A percentile compares a stretch with the other conserved stretches of the same genome.
These are phyloP conservation scores for Sphenostylis stenocarpa DNA, from an alignment of 306 rosid species.

Conservation along the genomic window DNA sequence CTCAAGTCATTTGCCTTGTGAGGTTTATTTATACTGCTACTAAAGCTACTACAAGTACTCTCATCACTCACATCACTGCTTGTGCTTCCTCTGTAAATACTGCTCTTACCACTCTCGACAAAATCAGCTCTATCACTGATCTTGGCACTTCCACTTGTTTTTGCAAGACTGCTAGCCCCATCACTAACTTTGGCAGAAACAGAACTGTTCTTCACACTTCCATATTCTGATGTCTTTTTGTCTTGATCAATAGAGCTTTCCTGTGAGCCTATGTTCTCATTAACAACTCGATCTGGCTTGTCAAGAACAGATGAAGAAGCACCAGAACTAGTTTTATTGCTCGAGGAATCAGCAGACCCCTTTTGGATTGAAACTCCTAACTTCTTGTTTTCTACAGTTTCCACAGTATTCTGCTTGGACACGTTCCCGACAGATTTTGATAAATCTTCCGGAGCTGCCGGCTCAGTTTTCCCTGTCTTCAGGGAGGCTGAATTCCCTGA, in stretches of 20 bases:
- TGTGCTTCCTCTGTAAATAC: conserved; percentile 94
- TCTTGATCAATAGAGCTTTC: conserved; percentile 67
- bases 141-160: conserved; percentile 93
- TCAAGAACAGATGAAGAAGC: conserved; percentile 52
- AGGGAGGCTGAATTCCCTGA: conserved; percentile 16
- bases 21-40: conserved; percentile 89
- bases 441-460: conserved; percentile 38
- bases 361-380: conserved; percentile 40
- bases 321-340: conserved; percentile 50
- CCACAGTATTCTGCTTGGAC: conserved; percentile 50
- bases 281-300: conserved; percentile 47
- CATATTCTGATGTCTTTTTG: conserved; percentile 77
- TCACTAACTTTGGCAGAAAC: conserved; percentile 87
- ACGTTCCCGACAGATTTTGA: conserved; percentile 42
- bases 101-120: conserved; percentile 96
- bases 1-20: conserved; percentile 98
- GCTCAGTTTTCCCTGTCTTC: conserved; percentile 48
- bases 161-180: conserved; percentile 81
- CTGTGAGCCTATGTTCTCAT: conserved; percentile 59
- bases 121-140: conserved; percentile 81
- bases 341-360: conserved; percentile 56
- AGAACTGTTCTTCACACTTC: conserved; percentile 80
- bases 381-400: conserved; percentile 51
- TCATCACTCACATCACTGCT: conserved; percentile 97
- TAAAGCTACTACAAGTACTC: conserved; percentile 95